Evolutionary conservation across 1,139 yeast species (phyloP).

Genomic region (Schizosaccharomyces versatilis): DNA sequence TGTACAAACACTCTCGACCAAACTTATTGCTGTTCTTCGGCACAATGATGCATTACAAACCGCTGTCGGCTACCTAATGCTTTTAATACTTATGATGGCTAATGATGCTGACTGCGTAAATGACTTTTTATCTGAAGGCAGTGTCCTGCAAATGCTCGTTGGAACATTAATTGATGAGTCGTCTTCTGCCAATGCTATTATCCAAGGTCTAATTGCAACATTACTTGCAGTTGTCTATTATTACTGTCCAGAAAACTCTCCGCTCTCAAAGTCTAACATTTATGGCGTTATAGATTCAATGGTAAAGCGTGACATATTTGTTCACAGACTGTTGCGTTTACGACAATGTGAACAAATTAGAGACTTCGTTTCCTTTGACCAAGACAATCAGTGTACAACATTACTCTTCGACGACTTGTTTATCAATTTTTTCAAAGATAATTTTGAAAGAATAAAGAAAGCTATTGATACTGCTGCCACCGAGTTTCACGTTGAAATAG

Average conservation of each 20-base stretch:
- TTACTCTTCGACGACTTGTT: conserved; percentile 19
- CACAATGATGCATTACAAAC: conserved; percentile 47
- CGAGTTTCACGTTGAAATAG: not conserved
- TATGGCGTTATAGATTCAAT: conserved; percentile 39
- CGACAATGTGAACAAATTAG: conserved; percentile 36
- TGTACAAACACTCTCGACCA: conserved; percentile 60
- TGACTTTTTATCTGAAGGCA: conserved; percentile 48
- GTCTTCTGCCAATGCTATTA: conserved; percentile 34
- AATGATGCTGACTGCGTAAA: conserved; percentile 58
- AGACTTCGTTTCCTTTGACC: conserved; percentile 20
- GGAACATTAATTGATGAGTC: conserved; percentile 35
- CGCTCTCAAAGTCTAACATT: conserved; percentile 26
- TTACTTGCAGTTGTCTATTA: conserved; percentile 64
- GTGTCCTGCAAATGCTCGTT: conserved; percentile 44
- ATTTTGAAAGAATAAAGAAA: conserved; percentile 42
- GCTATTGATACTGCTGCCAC: conserved; percentile 37
- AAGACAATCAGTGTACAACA: not conserved
- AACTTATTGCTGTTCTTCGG: conserved; percentile 43
- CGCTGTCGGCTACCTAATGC: conserved; percentile 56
- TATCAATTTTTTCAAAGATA: conserved; percentile 45
- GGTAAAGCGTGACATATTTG: conserved; percentile 66
- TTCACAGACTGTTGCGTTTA: conserved; percentile 51
- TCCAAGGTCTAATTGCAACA: conserved; percentile 56
- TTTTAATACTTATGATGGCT: conserved; percentile 54
- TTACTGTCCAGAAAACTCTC: conserved; percentile 46